Evolutionary conservation across 345 rosid species (phyloP), one percentile per base, ranked within the genome.

Genomic region (Limnanthes douglasii): DNA sequence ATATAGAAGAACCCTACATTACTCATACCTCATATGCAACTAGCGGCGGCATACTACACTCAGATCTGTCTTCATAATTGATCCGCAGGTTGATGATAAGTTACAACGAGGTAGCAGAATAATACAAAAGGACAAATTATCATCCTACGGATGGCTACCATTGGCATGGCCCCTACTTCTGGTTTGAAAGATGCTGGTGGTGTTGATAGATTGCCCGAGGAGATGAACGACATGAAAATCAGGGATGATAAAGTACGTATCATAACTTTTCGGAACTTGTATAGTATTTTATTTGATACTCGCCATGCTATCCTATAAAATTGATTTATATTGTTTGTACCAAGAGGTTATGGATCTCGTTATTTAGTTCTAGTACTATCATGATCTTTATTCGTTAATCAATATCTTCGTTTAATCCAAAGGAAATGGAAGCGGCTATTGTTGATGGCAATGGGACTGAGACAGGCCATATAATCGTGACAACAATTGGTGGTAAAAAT

Each of bases 401-500:
- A n/a, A n/a, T 10, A 28, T 28, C 6, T 25, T 2, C 18, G 32
- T 25, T 37, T n/a, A 45, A 30, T 54, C 59, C 57, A 13, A 57
- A 90, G 98, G 98, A 90, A 69, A 68, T 77, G 78, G 98, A 90
- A 66, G 93, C 93, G 5, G 66, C 75, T 0, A 68, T 90, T 10
- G 81, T 90, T 29, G 79, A 90, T 43, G 92, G 92, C 8, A 80
- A 77, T 50, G 75, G 94, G 11, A 75, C 98, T 2, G 98, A 90
- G 72, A 67, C 90, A 4, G 95, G 98, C 6, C 95, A 84, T 59
- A 79, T 90, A 9, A 90, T 84, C 35, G 98, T 90, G 31, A 84
- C 98, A 24, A 84, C 95, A 15, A 90, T 80, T 43, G 98, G 98
- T 45, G 98, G 98, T 31, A 68, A 75, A 70, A 80, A 90, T 50